phyloP scores from a whole-genome alignment of 2,329 filamentous ascomycete species.

The Xylariaceae sp. region DNA sequence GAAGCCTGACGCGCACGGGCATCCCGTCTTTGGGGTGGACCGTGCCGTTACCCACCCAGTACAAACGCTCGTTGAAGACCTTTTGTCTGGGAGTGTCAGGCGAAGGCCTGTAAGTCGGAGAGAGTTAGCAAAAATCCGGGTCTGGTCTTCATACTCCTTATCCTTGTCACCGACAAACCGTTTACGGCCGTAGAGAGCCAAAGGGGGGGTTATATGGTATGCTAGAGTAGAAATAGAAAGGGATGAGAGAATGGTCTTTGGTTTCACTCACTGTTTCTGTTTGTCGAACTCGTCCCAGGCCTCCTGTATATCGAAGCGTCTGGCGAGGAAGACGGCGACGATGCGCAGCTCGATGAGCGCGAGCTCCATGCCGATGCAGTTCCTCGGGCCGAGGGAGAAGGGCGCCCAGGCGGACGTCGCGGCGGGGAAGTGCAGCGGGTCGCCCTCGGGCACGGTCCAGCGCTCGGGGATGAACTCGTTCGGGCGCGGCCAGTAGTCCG shows the following conservation, averaged over 20 bases:
- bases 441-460: constrained; percentile 24
- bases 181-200: too few relatives aligned
- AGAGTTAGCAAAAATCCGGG: constrained; percentile 10
- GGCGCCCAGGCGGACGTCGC: constrained; percentile 42
- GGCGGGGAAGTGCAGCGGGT: constrained; percentile 21
- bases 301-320: constrained; percentile 46
- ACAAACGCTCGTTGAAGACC: constrained; percentile 29
- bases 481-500: constrained; percentile 28
- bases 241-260: too few relatives aligned
- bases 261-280: constrained; percentile 26
- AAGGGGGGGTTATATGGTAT: too few relatives aligned
- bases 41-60: constrained; percentile 24
- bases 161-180: neutral
- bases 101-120: constrained; percentile 11
- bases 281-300: constrained; percentile 37
- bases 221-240: too few relatives aligned
- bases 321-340: constrained; percentile 42
- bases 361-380: constrained; percentile 53
- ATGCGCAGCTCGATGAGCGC: constrained; percentile 48
- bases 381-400: constrained; percentile 48
- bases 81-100: constrained; percentile 22
- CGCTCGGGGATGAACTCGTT: constrained; percentile 35
- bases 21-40: constrained; percentile 35
- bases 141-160: too few relatives aligned
- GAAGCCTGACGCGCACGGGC: constrained; percentile 33